Percentiles rank a stretch among this genome's conserved stretches.
Evolutionary conservation across 1,139 yeast genomes (phyloP).

Genomic region (Eremothecium gossypii): DNA sequence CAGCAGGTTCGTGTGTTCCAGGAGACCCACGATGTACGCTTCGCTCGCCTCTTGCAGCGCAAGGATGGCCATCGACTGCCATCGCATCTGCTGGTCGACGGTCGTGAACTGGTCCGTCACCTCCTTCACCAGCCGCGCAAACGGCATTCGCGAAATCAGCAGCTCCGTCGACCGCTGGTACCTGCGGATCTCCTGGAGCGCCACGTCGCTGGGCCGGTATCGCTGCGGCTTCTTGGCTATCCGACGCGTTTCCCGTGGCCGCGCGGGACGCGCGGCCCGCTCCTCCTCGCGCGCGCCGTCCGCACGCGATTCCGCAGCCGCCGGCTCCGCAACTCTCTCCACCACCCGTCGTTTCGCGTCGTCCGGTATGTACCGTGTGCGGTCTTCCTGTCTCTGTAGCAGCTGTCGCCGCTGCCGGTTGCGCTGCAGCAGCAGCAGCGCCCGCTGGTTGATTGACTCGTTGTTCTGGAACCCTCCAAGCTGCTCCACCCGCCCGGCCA

Average conservation of each 20-base stretch:
- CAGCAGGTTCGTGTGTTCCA: slow-evolving; percentile 85
- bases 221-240: slow-evolving; percentile 30
- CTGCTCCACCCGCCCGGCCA: slow-evolving; percentile 13
- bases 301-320: neutral
- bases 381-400: slow-evolving; percentile 16
- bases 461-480: slow-evolving; percentile 12
- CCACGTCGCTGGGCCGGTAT: slow-evolving; percentile 65
- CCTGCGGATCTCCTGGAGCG: slow-evolving; percentile 67
- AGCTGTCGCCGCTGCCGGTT: slow-evolving; percentile 24
- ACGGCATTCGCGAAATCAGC: slow-evolving; percentile 76
- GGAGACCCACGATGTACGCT: slow-evolving; percentile 73
- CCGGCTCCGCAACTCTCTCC: neutral
- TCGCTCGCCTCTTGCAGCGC: slow-evolving; percentile 93
- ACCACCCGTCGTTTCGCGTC: neutral
- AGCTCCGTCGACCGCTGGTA: slow-evolving; percentile 75
- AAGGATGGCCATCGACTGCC: slow-evolving; percentile 84
- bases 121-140: slow-evolving; percentile 73
- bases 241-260: slow-evolving; percentile 2
- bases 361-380: slow-evolving; percentile 13
- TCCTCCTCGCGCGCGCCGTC: slow-evolving; percentile 1
- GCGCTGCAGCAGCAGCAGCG: slow-evolving; percentile 22
- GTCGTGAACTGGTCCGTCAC: slow-evolving; percentile 56
- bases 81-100: slow-evolving; percentile 54
- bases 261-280: neutral
- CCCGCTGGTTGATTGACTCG: slow-evolving; percentile 25